These are phyloP conservation scores for Saccharum officinarum DNA, from an alignment of 176 grass and related monocot genomes.

Conservation along the genomic window DNA sequence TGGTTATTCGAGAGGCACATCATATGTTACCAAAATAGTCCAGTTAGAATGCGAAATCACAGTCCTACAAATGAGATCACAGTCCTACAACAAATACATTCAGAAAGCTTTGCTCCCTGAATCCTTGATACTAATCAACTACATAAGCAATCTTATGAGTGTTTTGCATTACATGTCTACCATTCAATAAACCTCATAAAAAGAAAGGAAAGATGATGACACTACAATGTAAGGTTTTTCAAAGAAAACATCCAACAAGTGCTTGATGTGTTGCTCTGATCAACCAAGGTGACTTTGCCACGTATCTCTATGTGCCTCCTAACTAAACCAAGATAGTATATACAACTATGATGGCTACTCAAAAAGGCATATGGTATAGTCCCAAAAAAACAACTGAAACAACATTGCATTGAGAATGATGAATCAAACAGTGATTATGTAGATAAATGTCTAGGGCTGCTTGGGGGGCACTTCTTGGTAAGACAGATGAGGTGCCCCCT, in stretches of 20 bases:
- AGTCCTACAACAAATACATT: background rate
- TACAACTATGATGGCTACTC: conserved; percentile 36
- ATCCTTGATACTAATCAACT: background rate
- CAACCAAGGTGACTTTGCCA: background rate
- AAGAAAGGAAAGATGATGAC: background rate
- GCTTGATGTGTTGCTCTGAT: background rate
- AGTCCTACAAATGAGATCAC: background rate
- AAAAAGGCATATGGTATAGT: conserved; percentile 30
- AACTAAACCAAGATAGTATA: conserved; percentile 63
- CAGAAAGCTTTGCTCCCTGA: background rate
- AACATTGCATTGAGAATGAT: background rate
- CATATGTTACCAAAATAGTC: background rate
- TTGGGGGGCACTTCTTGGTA: conserved; percentile 19
- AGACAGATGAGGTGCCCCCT: conserved; percentile 1
- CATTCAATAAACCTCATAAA: background rate
- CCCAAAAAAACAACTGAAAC: background rate
- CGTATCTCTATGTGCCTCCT: conserved; percentile 38
- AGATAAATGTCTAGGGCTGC: background rate
- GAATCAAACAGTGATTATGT: background rate
- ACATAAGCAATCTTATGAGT: background rate
- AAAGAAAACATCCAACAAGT: background rate
- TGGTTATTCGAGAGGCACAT: conserved; percentile 58
- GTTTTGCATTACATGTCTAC: background rate
- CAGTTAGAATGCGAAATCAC: background rate
- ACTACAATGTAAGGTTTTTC: conserved; percentile 16